Conservation (phyloP, 306 rosid species). For the Cicer judaicum region DNA sequence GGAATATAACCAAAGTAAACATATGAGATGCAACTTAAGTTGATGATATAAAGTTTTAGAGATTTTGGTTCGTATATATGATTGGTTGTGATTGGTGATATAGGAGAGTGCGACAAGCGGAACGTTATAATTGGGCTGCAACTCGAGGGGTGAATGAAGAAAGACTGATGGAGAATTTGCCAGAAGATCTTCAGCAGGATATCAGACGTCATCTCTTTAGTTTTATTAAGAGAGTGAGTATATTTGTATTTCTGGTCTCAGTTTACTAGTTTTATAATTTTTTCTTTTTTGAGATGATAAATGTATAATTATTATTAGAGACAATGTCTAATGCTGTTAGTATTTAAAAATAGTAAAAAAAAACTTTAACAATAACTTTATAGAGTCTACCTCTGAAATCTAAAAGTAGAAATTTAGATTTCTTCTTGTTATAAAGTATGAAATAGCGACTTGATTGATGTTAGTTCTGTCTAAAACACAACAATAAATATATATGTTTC, state of each 20-base stretch:
- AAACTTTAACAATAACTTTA: too few species aligned
- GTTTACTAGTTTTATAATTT: not conserved
- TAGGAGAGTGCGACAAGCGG: slow-evolving; percentile 80
- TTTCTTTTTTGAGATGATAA: not conserved
- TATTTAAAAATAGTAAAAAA: too few species aligned
- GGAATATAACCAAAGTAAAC: slow-evolving; percentile 3
- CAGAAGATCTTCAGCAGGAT: slow-evolving; percentile 82
- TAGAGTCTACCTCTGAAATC: too few species aligned
- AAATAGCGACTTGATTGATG: too few species aligned
- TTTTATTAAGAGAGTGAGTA: slow-evolving; percentile 43
- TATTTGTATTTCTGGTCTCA: not conserved
- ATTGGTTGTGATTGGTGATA: slow-evolving; percentile 41
- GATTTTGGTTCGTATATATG: slow-evolving; percentile 19
- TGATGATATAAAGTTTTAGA: not conserved
- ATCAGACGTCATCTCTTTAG: slow-evolving; percentile 79
- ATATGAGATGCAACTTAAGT: not conserved
- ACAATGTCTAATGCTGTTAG: too few species aligned
- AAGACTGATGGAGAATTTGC: slow-evolving; percentile 72
- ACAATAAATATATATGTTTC: too few species aligned
- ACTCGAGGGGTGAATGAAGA: slow-evolving; percentile 96
- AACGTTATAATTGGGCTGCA: slow-evolving; percentile 85
- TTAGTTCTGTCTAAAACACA: too few species aligned
- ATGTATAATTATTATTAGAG: not conserved
- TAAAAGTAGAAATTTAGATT: too few species aligned
- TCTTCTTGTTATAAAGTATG: too few species aligned